These are phyloP conservation scores for Diaporthe australafricana DNA, from an alignment of 2,329 filamentous ascomycete genomes.

Conservation along the genomic window DNA sequence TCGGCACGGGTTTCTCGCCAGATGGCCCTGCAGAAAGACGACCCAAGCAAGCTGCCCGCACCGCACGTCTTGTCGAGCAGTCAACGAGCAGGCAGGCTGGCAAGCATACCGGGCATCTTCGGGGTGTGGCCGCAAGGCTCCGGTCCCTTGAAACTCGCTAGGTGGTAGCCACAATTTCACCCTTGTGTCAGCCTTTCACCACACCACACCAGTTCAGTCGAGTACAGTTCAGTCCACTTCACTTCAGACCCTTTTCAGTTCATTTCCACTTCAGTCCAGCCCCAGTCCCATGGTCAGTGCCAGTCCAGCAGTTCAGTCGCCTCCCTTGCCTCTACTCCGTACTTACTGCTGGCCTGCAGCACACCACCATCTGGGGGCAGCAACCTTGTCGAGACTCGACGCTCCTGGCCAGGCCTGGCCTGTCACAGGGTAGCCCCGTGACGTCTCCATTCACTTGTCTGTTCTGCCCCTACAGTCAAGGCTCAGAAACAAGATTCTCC, in stretches of 20 bases:
- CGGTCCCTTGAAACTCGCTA: constrained; percentile 66
- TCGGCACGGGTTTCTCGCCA: constrained; percentile 12
- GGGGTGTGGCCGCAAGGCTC: constrained; percentile 45
- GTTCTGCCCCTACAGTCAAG: constrained; percentile 5
- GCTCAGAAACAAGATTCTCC: constrained; percentile 29
- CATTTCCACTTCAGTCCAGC: not conserved
- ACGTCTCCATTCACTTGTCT: constrained; percentile 10
- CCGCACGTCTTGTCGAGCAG: no score
- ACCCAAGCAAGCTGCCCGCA: constrained; percentile 22
- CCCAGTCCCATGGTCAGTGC: no score
- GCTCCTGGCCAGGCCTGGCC: constrained; percentile 8
- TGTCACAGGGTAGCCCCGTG: constrained; percentile 13
- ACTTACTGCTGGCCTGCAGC: not conserved
- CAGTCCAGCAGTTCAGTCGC: no score
- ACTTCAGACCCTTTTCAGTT: not conserved
- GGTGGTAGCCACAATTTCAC: constrained; percentile 60
- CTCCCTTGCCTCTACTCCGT: no score
- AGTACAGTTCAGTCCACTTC: not conserved
- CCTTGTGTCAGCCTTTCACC: constrained; percentile 56
- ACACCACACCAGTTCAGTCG: constrained; percentile 28
- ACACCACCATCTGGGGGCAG: not conserved
- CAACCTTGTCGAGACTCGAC: not conserved
- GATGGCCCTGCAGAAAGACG: constrained; percentile 11
- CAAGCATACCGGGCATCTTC: not conserved
- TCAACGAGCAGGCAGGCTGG: no score